A percentile compares a stretch with the other conserved stretches of the same genome.
Conservation (phyloP, 2,329 filamentous ascomycete species). For the Fusarium sp. region DNA sequence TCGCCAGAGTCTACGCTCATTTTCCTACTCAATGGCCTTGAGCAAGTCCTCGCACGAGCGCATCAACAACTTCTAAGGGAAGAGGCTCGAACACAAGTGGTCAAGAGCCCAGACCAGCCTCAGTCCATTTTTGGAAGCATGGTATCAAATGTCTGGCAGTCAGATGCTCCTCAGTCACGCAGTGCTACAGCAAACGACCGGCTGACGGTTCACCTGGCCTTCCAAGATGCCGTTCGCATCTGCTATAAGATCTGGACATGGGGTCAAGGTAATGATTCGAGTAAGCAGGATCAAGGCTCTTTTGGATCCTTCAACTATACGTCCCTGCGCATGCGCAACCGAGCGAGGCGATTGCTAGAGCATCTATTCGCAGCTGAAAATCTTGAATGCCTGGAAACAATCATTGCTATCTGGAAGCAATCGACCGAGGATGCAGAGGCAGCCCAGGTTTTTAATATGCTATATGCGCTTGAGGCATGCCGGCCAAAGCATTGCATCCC, state of each 20-base stretch:
- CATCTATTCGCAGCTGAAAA: conserved; percentile 93
- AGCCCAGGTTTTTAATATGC: conserved; percentile 80
- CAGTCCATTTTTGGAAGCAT: conserved; percentile 95
- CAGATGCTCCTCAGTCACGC: conserved; percentile 79
- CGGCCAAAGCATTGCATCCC: conserved; percentile 92
- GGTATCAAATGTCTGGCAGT: conserved; percentile 88
- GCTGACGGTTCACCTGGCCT: conserved; percentile 92
- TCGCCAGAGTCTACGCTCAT: conserved; percentile 78
- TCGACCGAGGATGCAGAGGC: conserved; percentile 60
- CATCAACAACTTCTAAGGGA: conserved; percentile 85
- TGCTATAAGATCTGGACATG: conserved; percentile 97
- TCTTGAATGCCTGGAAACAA: conserved; percentile 90
- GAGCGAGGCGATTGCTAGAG: conserved; percentile 87
- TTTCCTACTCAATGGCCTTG: conserved; percentile 89
- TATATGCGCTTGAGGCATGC: conserved; percentile 91
- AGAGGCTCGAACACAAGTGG: conserved; percentile 73
- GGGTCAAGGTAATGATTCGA: conserved; percentile 73
- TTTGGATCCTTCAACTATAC: conserved; percentile 90
- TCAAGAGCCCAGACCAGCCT: conserved; percentile 83
- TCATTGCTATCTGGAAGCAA: conserved; percentile 84
- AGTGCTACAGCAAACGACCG: conserved; percentile 91
- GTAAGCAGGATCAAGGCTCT: conserved; percentile 71
- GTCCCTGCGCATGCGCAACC: conserved; percentile 88
- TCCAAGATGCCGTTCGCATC: conserved; percentile 93
- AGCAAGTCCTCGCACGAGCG: conserved; percentile 87